Evolutionary conservation across 2,329 filamentous ascomycete genomes (phyloP).

Genomic region (Microsporum canis): DNA sequence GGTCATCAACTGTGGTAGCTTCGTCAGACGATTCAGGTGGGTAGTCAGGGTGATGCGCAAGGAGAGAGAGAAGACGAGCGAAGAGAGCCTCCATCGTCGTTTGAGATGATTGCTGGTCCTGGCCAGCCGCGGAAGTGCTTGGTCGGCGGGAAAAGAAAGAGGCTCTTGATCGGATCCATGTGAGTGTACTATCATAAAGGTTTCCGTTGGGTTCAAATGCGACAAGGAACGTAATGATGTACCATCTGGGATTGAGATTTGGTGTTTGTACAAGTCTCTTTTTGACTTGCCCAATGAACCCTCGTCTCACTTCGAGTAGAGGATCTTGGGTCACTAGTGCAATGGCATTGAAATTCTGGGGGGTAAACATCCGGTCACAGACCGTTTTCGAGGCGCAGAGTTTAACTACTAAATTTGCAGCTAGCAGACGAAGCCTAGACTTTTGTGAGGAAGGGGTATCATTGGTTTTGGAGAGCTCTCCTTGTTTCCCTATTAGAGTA

Average conservation of each 20-base stretch:
- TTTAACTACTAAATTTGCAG: slow-evolving; percentile 72
- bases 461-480: slow-evolving; percentile 65
- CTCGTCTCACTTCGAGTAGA: slow-evolving; percentile 59
- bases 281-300: slow-evolving; percentile 75
- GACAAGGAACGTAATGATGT: slow-evolving; percentile 77
- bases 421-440: slow-evolving; percentile 67
- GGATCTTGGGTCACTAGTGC: slow-evolving; percentile 72
- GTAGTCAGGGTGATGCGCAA: slow-evolving; percentile 92
- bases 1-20: slow-evolving; percentile 42
- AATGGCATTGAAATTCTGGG: slow-evolving; percentile 67
- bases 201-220: slow-evolving; percentile 75
- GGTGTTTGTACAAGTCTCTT: slow-evolving; percentile 45
- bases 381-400: slow-evolving; percentile 65
- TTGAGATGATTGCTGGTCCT: slow-evolving; percentile 39
- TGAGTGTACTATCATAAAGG: slow-evolving; percentile 64
- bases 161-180: slow-evolving; percentile 78
- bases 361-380: slow-evolving; percentile 59
- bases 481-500: slow-evolving; percentile 60
- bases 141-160: slow-evolving; percentile 47
- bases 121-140: slow-evolving; percentile 22
- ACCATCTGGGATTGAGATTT: slow-evolving; percentile 77
- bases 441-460: slow-evolving; percentile 69
- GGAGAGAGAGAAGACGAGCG: slow-evolving; percentile 68
- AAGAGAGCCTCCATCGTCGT: slow-evolving; percentile 69
- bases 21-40: slow-evolving; percentile 26